phyloP scores from a whole-genome alignment of 1,284 basidiomycete species.

The Marasmius fiardii region DNA sequence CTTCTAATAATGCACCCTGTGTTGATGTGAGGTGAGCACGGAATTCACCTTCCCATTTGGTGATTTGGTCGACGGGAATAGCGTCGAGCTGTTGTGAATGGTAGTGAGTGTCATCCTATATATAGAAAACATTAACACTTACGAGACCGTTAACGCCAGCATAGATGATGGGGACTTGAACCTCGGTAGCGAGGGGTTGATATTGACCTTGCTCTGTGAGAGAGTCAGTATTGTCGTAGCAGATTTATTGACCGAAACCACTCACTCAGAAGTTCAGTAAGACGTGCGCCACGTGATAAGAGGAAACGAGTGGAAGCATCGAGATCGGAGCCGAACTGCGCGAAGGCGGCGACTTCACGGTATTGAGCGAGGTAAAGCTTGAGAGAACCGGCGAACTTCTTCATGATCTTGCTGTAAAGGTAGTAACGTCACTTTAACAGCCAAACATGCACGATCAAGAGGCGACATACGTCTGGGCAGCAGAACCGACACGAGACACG shows the following conservation, averaged over 20 bases:
- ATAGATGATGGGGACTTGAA: constrained; percentile 98
- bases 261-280: constrained; percentile 94
- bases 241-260: constrained; percentile 15
- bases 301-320: constrained; percentile 98
- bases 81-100: constrained; percentile 64
- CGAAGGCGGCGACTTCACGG: constrained; percentile 99
- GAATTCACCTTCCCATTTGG: constrained; percentile 91
- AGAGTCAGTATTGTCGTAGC: constrained; percentile 9
- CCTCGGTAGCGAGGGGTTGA: constrained; percentile 87
- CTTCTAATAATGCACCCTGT: constrained; percentile 70
- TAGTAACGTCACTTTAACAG: constrained; percentile 9
- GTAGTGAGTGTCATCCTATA: constrained; percentile 4
- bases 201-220: constrained; percentile 93
- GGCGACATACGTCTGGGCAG: constrained; percentile 87
- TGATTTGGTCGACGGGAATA: constrained; percentile 93
- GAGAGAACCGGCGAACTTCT: constrained; percentile 99
- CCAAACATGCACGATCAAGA: neutral
- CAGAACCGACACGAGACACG: constrained; percentile 99
- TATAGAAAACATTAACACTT: constrained; percentile 26
- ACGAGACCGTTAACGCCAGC: constrained; percentile 98
- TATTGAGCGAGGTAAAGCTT: constrained; percentile 99
- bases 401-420: constrained; percentile 86
- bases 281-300: constrained; percentile 94
- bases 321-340: constrained; percentile 99
- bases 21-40: constrained; percentile 74